Conservation (phyloP, 108 stramenopile species). For the Chaetoceros muelleri region DNA sequence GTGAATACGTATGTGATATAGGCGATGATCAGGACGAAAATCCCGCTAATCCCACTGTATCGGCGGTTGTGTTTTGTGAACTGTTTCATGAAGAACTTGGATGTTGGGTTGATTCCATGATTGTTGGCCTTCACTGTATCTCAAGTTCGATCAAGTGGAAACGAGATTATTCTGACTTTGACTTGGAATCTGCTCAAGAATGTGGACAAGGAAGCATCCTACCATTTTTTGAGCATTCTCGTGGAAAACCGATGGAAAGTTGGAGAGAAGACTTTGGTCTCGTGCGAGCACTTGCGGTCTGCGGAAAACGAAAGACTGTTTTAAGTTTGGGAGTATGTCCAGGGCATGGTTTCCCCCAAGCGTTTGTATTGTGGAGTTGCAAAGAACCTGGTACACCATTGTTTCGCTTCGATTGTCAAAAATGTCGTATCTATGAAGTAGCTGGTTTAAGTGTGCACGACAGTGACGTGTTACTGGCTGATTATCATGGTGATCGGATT, state of each 20-base stretch:
- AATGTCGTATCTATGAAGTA: constrained; percentile 6
- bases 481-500: constrained; percentile 13
- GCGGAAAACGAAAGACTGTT: constrained; percentile 2
- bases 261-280: constrained; percentile 20
- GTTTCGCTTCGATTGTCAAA: constrained; percentile 9
- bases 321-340: constrained; percentile 10
- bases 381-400: constrained; percentile 19
- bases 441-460: constrained; percentile 16
- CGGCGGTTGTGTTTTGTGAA: constrained; percentile 23
- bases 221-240: constrained; percentile 15
- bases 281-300: constrained; percentile 19
- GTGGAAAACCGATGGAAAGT: constrained; percentile 7
- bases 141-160: constrained; percentile 7
- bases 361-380: constrained; percentile 17
- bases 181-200: constrained; percentile 7
- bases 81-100: constrained; percentile 4
- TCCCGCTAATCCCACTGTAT: constrained; percentile 17
- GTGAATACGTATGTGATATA: constrained; percentile 8
- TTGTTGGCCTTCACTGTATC: constrained; percentile 25
- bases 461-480: constrained; percentile 13
- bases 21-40: constrained; percentile 15
- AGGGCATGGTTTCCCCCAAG: constrained; percentile 13
- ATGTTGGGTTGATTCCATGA: constrained; percentile 12
- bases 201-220: constrained; percentile 22
- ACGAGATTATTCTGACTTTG: constrained; percentile 14